A percentile compares a stretch with the other conserved stretches of the same genome.
phyloP scores from a whole-genome alignment of 331 rosid species.

The Prunus yedoensis region DNA sequence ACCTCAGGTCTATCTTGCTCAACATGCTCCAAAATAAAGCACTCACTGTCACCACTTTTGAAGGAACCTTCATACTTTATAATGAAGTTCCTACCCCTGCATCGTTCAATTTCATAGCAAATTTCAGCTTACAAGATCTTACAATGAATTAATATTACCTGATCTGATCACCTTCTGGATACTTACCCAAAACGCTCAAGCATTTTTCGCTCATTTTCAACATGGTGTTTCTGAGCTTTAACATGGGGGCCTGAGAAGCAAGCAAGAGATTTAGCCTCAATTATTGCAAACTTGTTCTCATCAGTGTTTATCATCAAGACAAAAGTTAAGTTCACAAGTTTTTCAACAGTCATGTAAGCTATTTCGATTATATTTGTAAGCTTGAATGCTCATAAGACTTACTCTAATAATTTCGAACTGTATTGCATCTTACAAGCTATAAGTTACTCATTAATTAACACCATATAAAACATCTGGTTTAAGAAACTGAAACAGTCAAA shows the following conservation, averaged over 20 bases:
- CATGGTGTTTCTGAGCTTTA: conserved; percentile 39
- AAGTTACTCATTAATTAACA: neutral
- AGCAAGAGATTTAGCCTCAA: conserved; percentile 4
- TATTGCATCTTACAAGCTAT: neutral
- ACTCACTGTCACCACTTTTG: conserved; percentile 32
- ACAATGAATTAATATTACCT: neutral
- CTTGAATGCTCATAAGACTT: neutral
- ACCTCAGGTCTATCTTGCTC: conserved; percentile 50
- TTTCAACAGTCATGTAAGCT: neutral
- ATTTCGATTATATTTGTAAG: neutral
- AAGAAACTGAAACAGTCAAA: neutral
- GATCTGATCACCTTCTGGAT: neutral
- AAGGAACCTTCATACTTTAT: conserved; percentile 39
- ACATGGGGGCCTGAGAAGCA: conserved; percentile 36
- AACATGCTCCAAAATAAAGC: conserved; percentile 44
- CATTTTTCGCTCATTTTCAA: conserved; percentile 36
- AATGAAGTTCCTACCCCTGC: conserved; percentile 41
- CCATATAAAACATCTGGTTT: neutral
- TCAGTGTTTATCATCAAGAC: neutral
- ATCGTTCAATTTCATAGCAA: conserved; percentile 10
- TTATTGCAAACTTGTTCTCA: neutral
- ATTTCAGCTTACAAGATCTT: neutral
- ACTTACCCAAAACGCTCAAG: conserved; percentile 43
- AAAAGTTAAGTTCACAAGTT: neutral
- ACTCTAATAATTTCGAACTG: neutral